Evolutionary conservation across 1,284 basidiomycete species (phyloP), one percentile per base, ranked within the genome.

Genomic region (Cutaneotrichosporon cavernicola): DNA sequence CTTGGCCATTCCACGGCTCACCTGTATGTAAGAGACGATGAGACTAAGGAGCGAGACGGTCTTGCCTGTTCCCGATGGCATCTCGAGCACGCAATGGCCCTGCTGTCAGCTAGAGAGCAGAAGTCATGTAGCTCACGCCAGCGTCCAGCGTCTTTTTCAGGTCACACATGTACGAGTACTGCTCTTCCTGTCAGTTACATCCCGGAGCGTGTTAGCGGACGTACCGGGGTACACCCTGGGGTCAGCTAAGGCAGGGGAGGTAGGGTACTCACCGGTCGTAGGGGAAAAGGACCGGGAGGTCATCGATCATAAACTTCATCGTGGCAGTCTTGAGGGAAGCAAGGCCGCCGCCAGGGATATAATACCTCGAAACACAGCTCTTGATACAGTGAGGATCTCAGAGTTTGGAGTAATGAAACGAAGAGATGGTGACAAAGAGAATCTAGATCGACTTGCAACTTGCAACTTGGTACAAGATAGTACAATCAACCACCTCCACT

Each of bases 21-120:
- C 95, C 83, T 97, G 93, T 81, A 98, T 96, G 78, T 99, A 99
- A 30, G 95, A 95, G 55, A 99, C 90, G 81, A 99, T 99, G 65
- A 99, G 83, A 16, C 92, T 96, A 34, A 99, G 84, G 4, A 99
- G 84, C 11, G 95, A 98, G 26, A 99, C 95, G 0, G 97, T 99
- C 84, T 99, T 99, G 22, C 97, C 97, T 43, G 97, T 99, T 16
- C 97, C 97, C 13, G 97, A 99, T 67, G 97, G 97, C 97, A 99
- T 99, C 83, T 99, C 97, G 36, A 99, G 86, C 21, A 99, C 93
- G 79, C 97, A 97, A 73, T 99, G 97, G 58, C 97, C 97, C 92
- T 97, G 77, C 56, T 64, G 47, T 64, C 55, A 64, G 61, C 32
- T 56, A 6, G 5, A 6, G 5, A 9, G 5, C 14, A 5, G 8